phyloP scores from a whole-genome alignment of 1,284 basidiomycete species.

The Leccinum pachyderme region DNA sequence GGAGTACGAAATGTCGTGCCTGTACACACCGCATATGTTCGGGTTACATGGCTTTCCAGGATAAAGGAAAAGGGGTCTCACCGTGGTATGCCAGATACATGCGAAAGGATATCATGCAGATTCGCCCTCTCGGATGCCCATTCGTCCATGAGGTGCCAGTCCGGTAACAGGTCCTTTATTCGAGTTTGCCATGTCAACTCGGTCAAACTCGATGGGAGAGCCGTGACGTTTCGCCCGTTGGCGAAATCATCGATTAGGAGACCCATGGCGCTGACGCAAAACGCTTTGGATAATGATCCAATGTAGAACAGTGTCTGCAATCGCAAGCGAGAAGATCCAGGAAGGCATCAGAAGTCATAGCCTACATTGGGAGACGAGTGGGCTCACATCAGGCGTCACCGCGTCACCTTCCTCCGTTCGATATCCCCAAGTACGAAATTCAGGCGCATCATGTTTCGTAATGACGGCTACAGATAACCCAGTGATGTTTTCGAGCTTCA shows the following conservation, averaged over 20 bases:
- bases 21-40: not conserved
- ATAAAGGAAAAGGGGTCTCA: not conserved
- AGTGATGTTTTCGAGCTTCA: not conserved
- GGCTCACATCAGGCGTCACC: not conserved
- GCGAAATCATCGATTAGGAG: not conserved
- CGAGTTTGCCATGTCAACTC: not conserved
- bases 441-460: not conserved
- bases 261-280: not conserved
- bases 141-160: not conserved
- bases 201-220: not conserved
- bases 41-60: not conserved
- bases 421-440: not conserved
- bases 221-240: not conserved
- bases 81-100: not conserved
- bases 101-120: not conserved
- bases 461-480: not conserved
- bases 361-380: not conserved
- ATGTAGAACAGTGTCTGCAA: not conserved
- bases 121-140: not conserved
- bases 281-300: not conserved
- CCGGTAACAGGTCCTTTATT: not conserved
- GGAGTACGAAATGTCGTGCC: not conserved
- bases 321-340: not conserved
- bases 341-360: not conserved
- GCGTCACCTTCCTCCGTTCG: not conserved